A percentile compares a stretch with the other conserved stretches of the same genome.
phyloP scores from a whole-genome alignment of 2,329 filamentous ascomycete species.

The Cordyceps sp. region DNA sequence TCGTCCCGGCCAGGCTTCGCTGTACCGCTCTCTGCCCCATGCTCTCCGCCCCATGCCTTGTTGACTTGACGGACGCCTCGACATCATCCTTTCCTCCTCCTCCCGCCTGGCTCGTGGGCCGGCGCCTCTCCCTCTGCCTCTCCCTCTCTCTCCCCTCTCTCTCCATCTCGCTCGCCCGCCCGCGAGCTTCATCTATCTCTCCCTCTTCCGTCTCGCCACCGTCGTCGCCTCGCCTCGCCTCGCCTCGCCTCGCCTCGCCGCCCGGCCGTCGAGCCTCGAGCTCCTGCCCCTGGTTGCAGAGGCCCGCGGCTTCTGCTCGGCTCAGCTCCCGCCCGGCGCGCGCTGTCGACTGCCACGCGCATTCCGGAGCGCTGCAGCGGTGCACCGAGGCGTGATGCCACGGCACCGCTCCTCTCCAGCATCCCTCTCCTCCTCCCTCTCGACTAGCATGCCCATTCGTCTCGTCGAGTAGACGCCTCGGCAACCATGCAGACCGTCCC shows the following conservation, averaged over 20 bases:
- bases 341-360: too few species aligned
- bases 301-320: too few species aligned
- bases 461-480: constrained; percentile 20
- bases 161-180: neutral
- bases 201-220: neutral
- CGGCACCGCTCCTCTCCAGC: constrained; percentile 1
- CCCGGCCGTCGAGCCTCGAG: too few species aligned
- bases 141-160: neutral
- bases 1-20: too few species aligned
- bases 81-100: constrained; percentile 3
- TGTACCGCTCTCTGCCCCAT: too few species aligned
- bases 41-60: neutral
- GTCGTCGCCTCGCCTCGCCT: too few species aligned
- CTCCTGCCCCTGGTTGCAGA: too few species aligned
- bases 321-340: too few species aligned
- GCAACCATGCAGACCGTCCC: constrained; percentile 38
- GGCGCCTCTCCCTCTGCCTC: constrained; percentile 1
- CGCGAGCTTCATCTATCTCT: too few species aligned
- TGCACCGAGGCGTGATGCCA: too few species aligned
- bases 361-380: too few species aligned
- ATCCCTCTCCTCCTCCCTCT: constrained; percentile 3
- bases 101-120: constrained; percentile 1
- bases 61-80: neutral
- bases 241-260: too few species aligned
- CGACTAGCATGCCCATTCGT: constrained; percentile 18